phyloP scores from a whole-genome alignment of 306 rosid genomes.

The Sophora flavescens region DNA sequence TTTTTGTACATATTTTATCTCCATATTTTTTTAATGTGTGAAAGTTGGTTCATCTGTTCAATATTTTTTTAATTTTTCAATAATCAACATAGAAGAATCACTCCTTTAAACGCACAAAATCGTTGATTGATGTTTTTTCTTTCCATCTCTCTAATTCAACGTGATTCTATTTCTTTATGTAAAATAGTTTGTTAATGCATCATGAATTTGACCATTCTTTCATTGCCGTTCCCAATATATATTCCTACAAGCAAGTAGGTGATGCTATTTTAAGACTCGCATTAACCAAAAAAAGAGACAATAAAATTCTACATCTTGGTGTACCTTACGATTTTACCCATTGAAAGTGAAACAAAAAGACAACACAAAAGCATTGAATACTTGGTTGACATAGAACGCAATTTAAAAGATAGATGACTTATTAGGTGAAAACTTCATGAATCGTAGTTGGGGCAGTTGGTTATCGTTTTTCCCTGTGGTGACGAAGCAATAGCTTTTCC shows the following conservation, averaged over 20 bases:
- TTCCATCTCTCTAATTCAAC: too few relatives aligned
- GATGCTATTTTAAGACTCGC: not conserved
- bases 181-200: not conserved
- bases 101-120: too few relatives aligned
- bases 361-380: constrained; percentile 43
- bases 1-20: too few relatives aligned
- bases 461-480: not conserved
- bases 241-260: not conserved
- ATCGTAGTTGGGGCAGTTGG: constrained; percentile 51
- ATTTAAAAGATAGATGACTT: constrained; percentile 36
- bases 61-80: too few relatives aligned
- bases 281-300: not conserved
- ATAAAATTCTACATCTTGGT: not conserved
- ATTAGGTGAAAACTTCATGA: constrained; percentile 60
- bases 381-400: constrained; percentile 19
- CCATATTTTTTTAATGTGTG: too few relatives aligned
- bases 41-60: too few relatives aligned
- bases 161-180: too few relatives aligned
- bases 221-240: not conserved
- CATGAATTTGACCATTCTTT: not conserved
- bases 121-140: too few relatives aligned
- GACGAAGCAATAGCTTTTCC: not conserved
- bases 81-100: too few relatives aligned
- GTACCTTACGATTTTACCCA: not conserved
- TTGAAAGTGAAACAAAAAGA: not conserved